A percentile compares a stretch with the other conserved stretches of the same genome.
phyloP scores from a whole-genome alignment of 2,329 filamentous ascomycete genomes.

The Aspergillus spinulosporus region DNA sequence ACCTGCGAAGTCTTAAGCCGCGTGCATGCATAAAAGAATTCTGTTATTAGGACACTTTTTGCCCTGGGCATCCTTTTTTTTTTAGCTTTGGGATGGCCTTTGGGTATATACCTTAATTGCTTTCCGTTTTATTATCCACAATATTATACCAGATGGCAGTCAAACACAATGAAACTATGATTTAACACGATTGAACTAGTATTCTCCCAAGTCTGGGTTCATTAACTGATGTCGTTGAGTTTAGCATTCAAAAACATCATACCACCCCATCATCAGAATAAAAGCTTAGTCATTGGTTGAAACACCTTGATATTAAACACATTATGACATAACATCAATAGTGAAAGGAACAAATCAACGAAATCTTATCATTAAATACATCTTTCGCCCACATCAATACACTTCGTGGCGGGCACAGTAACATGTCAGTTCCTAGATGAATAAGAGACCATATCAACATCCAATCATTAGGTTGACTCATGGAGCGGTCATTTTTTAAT shows the following conservation, averaged over 20 bases:
- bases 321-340: too few relatives aligned
- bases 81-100: conserved; percentile 6
- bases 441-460: conserved; percentile 9
- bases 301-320: too few relatives aligned
- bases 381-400: neutral
- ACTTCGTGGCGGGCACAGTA: neutral
- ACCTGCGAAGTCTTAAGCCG: neutral
- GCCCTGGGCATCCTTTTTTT: neutral
- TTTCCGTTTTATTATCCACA: neutral
- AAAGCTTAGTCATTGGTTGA: too few relatives aligned
- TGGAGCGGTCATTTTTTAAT: neutral
- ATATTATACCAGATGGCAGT: conserved; percentile 7
- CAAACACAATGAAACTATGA: neutral
- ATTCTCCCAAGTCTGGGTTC: too few relatives aligned
- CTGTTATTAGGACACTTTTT: neutral
- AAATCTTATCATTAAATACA: too few relatives aligned
- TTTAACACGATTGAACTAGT: neutral
- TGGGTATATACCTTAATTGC: neutral
- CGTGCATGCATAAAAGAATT: neutral
- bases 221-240: too few relatives aligned
- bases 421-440: neutral
- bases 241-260: too few relatives aligned
- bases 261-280: too few relatives aligned
- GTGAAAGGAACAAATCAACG: too few relatives aligned
- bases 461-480: conserved; percentile 7